phyloP scores from a whole-genome alignment of 2,329 filamentous ascomycete genomes.

The Elsinoe australis region DNA sequence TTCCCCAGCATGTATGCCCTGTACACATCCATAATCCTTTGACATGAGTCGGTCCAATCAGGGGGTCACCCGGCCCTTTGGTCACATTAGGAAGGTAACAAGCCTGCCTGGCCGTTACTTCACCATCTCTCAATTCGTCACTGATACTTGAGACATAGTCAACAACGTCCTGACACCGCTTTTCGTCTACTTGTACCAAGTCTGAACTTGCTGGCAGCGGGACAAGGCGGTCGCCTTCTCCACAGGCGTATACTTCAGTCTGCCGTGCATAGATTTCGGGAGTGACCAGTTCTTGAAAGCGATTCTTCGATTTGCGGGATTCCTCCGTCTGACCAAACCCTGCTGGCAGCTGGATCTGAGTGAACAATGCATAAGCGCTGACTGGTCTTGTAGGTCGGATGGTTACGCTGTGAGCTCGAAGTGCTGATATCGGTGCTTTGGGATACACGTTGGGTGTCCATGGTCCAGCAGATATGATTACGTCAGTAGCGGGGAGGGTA shows the following conservation, averaged over 20 bases:
- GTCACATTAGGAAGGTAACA: constrained; percentile 82
- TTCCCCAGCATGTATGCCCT: constrained; percentile 96
- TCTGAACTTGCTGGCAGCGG: constrained; percentile 70
- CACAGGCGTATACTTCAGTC: constrained; percentile 87
- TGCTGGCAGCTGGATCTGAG: constrained; percentile 66
- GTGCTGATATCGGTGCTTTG: constrained; percentile 49
- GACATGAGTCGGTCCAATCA: constrained; percentile 68
- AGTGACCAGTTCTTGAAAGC: constrained; percentile 57
- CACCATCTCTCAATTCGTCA: constrained; percentile 39
- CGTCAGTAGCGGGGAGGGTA: constrained; percentile 49
- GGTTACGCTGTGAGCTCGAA: constrained; percentile 57
- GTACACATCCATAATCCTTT: constrained; percentile 72
- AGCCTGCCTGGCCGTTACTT: constrained; percentile 68
- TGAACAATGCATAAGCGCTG: constrained; percentile 74
- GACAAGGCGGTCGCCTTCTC: constrained; percentile 69
- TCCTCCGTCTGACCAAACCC: constrained; percentile 52
- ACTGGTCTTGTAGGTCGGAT: constrained; percentile 53
- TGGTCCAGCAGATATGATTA: constrained; percentile 55
- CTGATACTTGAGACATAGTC: constrained; percentile 63
- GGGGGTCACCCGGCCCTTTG: constrained; percentile 53
- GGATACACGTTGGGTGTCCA: constrained; percentile 52
- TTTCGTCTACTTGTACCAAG: constrained; percentile 65
- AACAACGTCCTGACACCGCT: constrained; percentile 75
- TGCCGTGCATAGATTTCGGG: constrained; percentile 92
- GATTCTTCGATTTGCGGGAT: constrained; percentile 42